Percentiles rank a stretch among this genome's conserved stretches.
Evolutionary conservation across 2,329 filamentous ascomycete genomes (phyloP).

Genomic region (Sclerotinia borealis): DNA sequence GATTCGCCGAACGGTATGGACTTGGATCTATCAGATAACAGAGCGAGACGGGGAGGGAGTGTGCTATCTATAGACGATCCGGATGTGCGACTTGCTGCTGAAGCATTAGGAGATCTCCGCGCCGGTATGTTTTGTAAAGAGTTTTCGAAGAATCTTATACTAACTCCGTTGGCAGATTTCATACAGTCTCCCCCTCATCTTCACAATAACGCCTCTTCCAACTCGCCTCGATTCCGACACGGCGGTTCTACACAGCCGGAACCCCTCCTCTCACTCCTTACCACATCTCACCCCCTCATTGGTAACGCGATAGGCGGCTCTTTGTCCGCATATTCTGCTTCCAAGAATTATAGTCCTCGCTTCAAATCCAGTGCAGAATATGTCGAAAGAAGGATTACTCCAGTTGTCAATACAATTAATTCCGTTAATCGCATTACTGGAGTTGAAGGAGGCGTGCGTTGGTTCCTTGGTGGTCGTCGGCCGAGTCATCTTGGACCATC

Average conservation of each 20-base stretch:
- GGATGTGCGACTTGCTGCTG: slow-evolving; percentile 64
- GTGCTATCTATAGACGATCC: slow-evolving; percentile 51
- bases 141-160: background rate
- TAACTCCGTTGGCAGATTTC: slow-evolving; percentile 46
- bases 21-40: slow-evolving; percentile 28
- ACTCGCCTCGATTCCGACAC: slow-evolving; percentile 35
- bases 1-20: slow-evolving; percentile 30
- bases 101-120: slow-evolving; percentile 68
- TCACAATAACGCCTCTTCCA: slow-evolving; percentile 21
- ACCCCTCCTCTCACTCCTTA: slow-evolving; percentile 78
- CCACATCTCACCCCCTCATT: slow-evolving; percentile 79
- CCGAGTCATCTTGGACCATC: slow-evolving; percentile 32
- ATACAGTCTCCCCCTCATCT: slow-evolving; percentile 53
- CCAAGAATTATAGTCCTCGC: slow-evolving; percentile 84
- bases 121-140: slow-evolving; percentile 49
- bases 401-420: slow-evolving; percentile 79
- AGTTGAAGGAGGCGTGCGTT: slow-evolving; percentile 78
- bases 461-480: slow-evolving; percentile 61
- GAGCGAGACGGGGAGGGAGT: slow-evolving; percentile 29
- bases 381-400: slow-evolving; percentile 80
- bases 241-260: slow-evolving; percentile 47
- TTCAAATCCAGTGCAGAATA: slow-evolving; percentile 89
- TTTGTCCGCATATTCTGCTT: slow-evolving; percentile 75
- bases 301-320: slow-evolving; percentile 81
- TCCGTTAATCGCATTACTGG: slow-evolving; percentile 79